Base-by-base conservation (phyloP, 768 basidiomycete species). In the Nevesoporus exiguus region DNA sequence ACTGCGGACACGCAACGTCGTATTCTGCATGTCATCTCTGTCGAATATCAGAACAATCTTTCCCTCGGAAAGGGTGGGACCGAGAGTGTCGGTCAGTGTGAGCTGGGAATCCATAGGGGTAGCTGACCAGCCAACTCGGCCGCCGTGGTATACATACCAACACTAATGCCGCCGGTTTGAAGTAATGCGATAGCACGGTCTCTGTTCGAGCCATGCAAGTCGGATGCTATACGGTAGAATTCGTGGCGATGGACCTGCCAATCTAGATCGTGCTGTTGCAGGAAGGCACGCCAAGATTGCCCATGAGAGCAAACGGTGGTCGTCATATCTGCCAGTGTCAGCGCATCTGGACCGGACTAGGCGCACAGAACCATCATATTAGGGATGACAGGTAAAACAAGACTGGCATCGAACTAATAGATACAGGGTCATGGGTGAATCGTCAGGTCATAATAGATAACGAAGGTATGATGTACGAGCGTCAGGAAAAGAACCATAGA, bases 61-160 rank as follows among this genome's bases (percentile, higher is more conserved):
- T 3, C 46, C 39, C 1, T 40, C 42, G n/a, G 30, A n/a, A 29
- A 27, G 36, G 22, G 10, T 13, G 47, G 19, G 49, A 8, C 21
- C 4, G 11, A 2, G 3, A 13, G 40, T 4, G 39, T 65, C 47
- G 29, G 56, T 45, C 8, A 64, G 47, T 7, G 63, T 65, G 34
- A 66, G 51, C 33, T 60, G 63, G 24, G 60, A 62, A 3, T 56
- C 39, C 60, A 59, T 60, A 43, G 25, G 11, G 17, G n/a, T 11
- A n/a, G n/a, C n/a, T 13, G 41, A 44, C 31, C 24, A 17, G 10
- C 5, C 2, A 33, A 19, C 14, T n/a, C n/a, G 13, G 29, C 6
- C 29, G 37, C 2, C 33, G 9, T 13, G 27, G 4, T 29, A n/a
- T n/a, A n/a, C n/a, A n/a, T n/a, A n/a, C n/a, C n/a, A n/a, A n/a